Evolutionary conservation across 108 stramenopile genomes (phyloP), one percentile per base, ranked within the genome.

Genomic region (Conticribra guillardii): DNA sequence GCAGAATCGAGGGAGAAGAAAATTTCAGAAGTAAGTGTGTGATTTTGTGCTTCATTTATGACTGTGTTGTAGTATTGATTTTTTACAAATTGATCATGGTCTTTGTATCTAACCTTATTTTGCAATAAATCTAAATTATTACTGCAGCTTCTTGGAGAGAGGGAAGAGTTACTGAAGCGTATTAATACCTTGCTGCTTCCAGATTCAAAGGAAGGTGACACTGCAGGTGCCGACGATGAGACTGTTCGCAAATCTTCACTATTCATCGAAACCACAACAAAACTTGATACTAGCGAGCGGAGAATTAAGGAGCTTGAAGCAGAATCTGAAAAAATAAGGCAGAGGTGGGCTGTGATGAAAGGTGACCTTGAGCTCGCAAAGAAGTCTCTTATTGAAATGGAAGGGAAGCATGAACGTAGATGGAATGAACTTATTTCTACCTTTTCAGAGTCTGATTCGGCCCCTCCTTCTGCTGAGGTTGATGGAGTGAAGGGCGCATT

Each of bases 381-480:
- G 61, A 82, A 86, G 60, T 67, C 88, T 0, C 57, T 95, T 47
- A 79, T 86, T 31, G 94, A 92, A 11, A 59, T 88, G 69, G 78
- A 87, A 59, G 64, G 56, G 37, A 91, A 91, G 52, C 82, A 87
- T 66, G 59, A 66, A 22, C 89, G 88, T 59, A 81, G 86, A 19
- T 89, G 88, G 93, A 64, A 58, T 17, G 93, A 94, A 56, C 71
- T 94, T 7, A 64, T 79, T 48, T 66, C 69, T 54, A 69, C 69
- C 57, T 79, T 69, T 67, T 67, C 80, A 53, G 71, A 77, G 45
- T 45, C 75, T 34, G 63, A 76, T 21, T 51, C 73, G 15, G 49
- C 61, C 23, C n/a, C 72, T 46, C 11, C 52, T 44, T 22, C 41
- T 29, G 5, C 27, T 32, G 65, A 30, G 18, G 59, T 21, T 46